phyloP scores from a whole-genome alignment of 768 basidiomycete genomes.

The Fomitopsis serialis region DNA sequence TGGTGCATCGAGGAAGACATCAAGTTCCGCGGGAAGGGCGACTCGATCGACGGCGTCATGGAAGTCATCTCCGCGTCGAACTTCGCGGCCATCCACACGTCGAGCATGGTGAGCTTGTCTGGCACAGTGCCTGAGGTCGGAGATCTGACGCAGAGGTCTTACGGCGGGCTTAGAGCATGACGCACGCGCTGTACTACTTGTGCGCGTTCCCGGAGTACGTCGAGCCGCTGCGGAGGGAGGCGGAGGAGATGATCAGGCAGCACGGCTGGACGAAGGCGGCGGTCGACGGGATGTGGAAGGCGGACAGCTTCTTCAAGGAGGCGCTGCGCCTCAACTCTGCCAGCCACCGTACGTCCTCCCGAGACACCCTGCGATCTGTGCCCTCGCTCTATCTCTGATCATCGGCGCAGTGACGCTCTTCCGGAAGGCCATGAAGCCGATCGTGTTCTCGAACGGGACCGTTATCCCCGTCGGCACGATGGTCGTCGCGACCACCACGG shows the following conservation, averaged over 20 bases:
- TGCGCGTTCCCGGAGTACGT: constrained; percentile 22
- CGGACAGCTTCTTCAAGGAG: constrained; percentile 49
- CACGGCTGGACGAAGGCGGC: constrained; percentile 35
- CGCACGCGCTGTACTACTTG: constrained; percentile 19
- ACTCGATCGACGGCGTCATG: constrained; percentile 25
- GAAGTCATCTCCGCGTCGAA: constrained; percentile 21
- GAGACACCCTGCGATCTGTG: not conserved
- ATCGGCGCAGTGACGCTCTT: constrained; percentile 25
- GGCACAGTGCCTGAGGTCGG: no score
- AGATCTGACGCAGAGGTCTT: not conserved
- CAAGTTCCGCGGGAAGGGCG: constrained; percentile 9
- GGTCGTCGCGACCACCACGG: constrained; percentile 10
- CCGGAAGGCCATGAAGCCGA: constrained; percentile 24
- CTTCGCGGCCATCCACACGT: constrained; percentile 31
- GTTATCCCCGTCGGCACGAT: constrained; percentile 17
- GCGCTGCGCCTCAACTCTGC: constrained; percentile 31
- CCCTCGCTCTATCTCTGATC: not conserved
- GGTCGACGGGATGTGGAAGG: constrained; percentile 32
- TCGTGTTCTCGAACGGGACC: constrained; percentile 30
- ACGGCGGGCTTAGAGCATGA: constrained; percentile 18
- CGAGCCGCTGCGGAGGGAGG: constrained; percentile 20
- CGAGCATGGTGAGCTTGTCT: constrained; percentile 7
- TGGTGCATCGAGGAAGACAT: constrained; percentile 40
- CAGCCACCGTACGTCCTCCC: constrained; percentile 17
- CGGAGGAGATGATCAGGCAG: constrained; percentile 15